Evolutionary conservation across 2,329 filamentous ascomycete species (phyloP), one percentile per base, ranked within the genome.

Genomic region (Magnaporthiopsis incrustans): DNA sequence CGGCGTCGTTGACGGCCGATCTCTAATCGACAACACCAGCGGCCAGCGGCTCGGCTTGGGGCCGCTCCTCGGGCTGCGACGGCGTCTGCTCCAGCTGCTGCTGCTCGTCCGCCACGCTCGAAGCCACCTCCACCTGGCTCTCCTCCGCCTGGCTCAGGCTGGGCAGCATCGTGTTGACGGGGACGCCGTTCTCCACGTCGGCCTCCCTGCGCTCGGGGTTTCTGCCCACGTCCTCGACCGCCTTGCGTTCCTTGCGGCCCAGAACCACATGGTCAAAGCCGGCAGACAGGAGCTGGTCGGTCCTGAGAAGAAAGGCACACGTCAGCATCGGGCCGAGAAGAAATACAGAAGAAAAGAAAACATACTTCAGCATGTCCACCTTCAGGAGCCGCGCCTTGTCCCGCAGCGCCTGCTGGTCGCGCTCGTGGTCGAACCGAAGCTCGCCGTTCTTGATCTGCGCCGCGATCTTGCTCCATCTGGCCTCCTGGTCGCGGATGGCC

Each of bases 351-450:
- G 22, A 4, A 35, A 10, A 22, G 2, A 27, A 26, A 44, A 57
- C 75, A 65, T 68, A 77, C 76, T 77, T 77, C 22, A 86, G 73
- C 59, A 81, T 76, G 38, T 81, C 78, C 50, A 82, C 80, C 74
- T 86, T 86, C 64, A 84, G 67, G 64, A 83, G 79, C 61, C 83
- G 79, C n/a, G 83, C 83, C 72, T 82, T 83, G 75, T 86, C 83
- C 8, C 83, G 82, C 64, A 83, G 77, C 5, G 81, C 80, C 71
- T 85, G 83, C 73, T 85, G 83, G 68, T 80, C 78, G 61, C 83
- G 81, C 2, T 70, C 70, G 22, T 72, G 67, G 58, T 81, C 74
- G 63, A 84, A 84, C 2, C 64, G 65, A 25, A 74, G 38, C 0
- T 69, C 68, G 33, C 76, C 72, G 6, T 69, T 57, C 32, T 66